phyloP scores from a whole-genome alignment of 1,284 basidiomycete genomes.

The Moesziomyces globuligerus region DNA sequence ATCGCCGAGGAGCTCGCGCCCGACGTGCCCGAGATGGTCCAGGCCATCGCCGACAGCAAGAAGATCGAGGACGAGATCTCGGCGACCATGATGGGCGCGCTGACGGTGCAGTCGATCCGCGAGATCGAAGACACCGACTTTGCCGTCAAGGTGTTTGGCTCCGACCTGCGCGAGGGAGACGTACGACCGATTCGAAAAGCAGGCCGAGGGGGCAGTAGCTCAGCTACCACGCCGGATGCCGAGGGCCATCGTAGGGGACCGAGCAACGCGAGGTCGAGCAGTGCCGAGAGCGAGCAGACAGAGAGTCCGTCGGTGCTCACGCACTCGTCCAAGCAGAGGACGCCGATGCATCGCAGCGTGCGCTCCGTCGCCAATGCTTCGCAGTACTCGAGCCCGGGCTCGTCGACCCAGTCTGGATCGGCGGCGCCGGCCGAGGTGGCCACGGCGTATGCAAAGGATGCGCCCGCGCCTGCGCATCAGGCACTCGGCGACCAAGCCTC shows the following conservation, averaged over 20 bases:
- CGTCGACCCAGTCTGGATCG: constrained; percentile 9
- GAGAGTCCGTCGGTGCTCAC: background rate
- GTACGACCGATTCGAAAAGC: constrained; percentile 20
- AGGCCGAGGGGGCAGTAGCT: background rate
- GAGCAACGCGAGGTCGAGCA: constrained; percentile 2
- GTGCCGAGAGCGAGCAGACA: constrained; percentile 8
- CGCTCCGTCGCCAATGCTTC: constrained; percentile 1
- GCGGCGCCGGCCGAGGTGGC: constrained; percentile 1
- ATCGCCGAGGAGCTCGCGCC: constrained; percentile 33
- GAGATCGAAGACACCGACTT: constrained; percentile 36
- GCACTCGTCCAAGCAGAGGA: constrained; percentile 2
- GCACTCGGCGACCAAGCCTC: background rate
- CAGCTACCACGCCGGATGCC: constrained; percentile 23
- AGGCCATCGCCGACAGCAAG: constrained; percentile 41
- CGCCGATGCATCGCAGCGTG: constrained; percentile 2
- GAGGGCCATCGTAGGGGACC: background rate
- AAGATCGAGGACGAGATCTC: constrained; percentile 40
- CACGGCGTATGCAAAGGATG: background rate
- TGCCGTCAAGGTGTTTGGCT: constrained; percentile 38
- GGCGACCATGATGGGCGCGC: constrained; percentile 34
- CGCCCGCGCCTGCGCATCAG: background rate
- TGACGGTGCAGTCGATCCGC: constrained; percentile 31
- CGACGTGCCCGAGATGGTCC: constrained; percentile 37
- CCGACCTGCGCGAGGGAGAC: constrained; percentile 32
- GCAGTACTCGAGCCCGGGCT: constrained; percentile 10